Conservation (phyloP, 371 early-diverging fungal species). For the Haplosporangium sp. region DNA sequence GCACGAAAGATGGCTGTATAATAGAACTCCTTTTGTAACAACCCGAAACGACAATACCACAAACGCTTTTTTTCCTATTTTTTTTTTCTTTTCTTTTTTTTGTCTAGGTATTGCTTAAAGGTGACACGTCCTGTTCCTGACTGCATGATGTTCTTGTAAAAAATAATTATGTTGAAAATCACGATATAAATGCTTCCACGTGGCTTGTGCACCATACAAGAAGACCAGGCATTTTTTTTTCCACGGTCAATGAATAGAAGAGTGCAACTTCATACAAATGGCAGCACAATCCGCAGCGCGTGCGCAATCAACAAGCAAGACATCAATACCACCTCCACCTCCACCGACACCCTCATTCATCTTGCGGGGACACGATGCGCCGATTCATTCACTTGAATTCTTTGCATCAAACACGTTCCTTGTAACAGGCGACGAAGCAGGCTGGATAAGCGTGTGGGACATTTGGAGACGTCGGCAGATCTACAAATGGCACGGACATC, state of each 20-base stretch:
- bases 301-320: not conserved
- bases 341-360: conserved; percentile 49
- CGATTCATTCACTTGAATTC: conserved; percentile 44
- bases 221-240: not conserved
- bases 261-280: not conserved
- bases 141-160: not conserved
- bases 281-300: conserved; percentile 5
- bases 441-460: conserved; percentile 53
- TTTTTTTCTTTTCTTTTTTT: no score
- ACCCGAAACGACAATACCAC: no score
- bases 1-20: conserved; percentile 45
- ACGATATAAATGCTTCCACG: not conserved
- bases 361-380: conserved; percentile 48
- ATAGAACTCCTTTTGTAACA: not conserved
- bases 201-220: not conserved
- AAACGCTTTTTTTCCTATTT: no score
- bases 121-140: no score
- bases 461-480: conserved; percentile 49
- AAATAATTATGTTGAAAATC: not conserved
- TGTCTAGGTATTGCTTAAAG: not conserved
- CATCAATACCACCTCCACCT: conserved; percentile 9
- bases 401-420: conserved; percentile 41
- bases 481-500: conserved; percentile 51
- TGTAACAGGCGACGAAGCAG: conserved; percentile 41
- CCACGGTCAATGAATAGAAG: no score